A percentile compares a stretch with the other conserved stretches of the same genome.
These are phyloP conservation scores for Aspergillus affinis DNA, from an alignment of 495 filamentous ascomycete genomes.

Conservation along the genomic window DNA sequence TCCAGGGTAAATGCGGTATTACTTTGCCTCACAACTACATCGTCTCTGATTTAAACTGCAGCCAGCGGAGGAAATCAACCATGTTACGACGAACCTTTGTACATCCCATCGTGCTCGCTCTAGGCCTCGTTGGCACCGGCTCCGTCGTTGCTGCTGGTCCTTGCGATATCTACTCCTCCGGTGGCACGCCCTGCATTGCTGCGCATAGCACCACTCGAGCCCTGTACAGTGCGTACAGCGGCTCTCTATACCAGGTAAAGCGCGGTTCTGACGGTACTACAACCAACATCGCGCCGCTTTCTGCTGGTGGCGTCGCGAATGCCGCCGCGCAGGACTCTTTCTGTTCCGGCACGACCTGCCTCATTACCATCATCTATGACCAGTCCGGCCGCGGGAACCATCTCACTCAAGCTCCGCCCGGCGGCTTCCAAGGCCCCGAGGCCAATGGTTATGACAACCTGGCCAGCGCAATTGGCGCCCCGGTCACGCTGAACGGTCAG, in stretches of 20 bases:
- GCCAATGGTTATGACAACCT: constrained; percentile 53
- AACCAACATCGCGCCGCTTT: constrained; percentile 45
- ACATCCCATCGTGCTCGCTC: constrained; percentile 30
- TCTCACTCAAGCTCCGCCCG: constrained; percentile 56
- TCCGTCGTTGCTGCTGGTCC: constrained; percentile 50
- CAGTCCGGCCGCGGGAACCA: constrained; percentile 58
- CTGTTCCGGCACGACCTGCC: constrained; percentile 55
- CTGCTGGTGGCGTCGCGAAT: constrained; percentile 57
- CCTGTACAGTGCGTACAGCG: constrained; percentile 49
- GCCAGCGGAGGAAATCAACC: background rate
- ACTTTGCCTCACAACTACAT: too few species aligned
- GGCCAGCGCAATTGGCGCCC: constrained; percentile 55
- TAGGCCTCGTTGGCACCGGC: constrained; percentile 39
- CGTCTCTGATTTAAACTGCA: too few species aligned
- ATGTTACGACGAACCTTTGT: constrained; percentile 42
- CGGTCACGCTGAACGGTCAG: constrained; percentile 55
- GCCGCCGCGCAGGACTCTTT: constrained; percentile 56
- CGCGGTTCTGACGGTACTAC: constrained; percentile 51
- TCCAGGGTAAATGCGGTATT: too few species aligned
- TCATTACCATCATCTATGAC: constrained; percentile 60
- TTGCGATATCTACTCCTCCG: constrained; percentile 55
- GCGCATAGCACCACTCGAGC: constrained; percentile 62
- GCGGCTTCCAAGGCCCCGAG: constrained; percentile 53
- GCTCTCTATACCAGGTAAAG: constrained; percentile 55
- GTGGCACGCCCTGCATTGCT: constrained; percentile 54